Evolutionary conservation across 2,329 filamentous ascomycete species (phyloP).

Genomic region (Ramichloridium luteum): DNA sequence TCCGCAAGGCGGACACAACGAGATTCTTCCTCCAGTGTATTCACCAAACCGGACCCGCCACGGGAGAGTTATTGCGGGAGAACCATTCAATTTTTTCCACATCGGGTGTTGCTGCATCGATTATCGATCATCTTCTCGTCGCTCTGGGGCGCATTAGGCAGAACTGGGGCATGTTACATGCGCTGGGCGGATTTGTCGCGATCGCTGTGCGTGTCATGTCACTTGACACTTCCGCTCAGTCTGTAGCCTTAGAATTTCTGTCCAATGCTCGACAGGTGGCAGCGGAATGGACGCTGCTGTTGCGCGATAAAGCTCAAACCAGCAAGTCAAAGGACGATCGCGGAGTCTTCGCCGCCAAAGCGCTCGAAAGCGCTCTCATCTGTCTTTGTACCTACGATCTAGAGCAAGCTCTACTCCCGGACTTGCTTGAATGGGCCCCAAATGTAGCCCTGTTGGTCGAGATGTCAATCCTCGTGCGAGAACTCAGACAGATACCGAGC

Average conservation of each 20-base stretch:
- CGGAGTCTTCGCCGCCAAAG: slow-evolving; percentile 21
- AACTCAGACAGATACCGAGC: slow-evolving; percentile 6
- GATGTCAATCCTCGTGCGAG: slow-evolving; percentile 13
- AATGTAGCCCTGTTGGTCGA: slow-evolving; percentile 14
- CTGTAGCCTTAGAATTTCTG: slow-evolving; percentile 22
- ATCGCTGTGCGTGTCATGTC: slow-evolving; percentile 16
- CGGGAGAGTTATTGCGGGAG: slow-evolving; percentile 27
- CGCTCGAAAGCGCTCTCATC: slow-evolving; percentile 44
- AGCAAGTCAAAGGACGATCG: slow-evolving; percentile 26
- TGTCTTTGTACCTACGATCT: slow-evolving; percentile 39
- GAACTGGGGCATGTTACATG: slow-evolving; percentile 20
- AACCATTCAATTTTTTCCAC: slow-evolving; percentile 42
- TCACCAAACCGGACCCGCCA: slow-evolving; percentile 43
- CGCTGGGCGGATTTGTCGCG: slow-evolving; percentile 12
- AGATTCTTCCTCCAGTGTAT: slow-evolving; percentile 41
- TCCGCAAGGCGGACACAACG: slow-evolving; percentile 42
- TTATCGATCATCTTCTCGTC: slow-evolving; percentile 7
- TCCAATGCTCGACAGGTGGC: slow-evolving; percentile 32
- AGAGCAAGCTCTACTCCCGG: slow-evolving; percentile 10
- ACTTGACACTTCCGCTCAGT: slow-evolving; percentile 6
- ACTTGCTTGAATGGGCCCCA: slow-evolving; percentile 8
- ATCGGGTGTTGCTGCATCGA: slow-evolving; percentile 1
- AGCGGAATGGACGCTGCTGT: slow-evolving; percentile 37
- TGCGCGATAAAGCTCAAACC: slow-evolving; percentile 36
- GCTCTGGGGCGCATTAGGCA: slow-evolving; percentile 14